Percentiles rank a stretch among this genome's conserved stretches.
Conservation (phyloP, 257 asterid species). For the Gentiana straminea region DNA sequence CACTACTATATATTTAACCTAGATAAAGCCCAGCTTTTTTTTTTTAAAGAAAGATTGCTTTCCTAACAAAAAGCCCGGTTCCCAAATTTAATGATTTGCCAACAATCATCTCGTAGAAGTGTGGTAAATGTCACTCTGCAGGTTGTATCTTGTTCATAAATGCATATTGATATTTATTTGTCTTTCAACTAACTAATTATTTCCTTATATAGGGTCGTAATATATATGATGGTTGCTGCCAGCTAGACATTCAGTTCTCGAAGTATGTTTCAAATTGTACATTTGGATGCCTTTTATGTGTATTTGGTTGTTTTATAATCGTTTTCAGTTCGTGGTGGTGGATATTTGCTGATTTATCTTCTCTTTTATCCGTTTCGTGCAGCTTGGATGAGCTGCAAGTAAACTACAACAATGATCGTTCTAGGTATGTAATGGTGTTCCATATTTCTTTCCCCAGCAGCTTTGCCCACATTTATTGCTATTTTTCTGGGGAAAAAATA, state of each 20-base stretch:
- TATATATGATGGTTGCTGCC: slow-evolving; percentile 97
- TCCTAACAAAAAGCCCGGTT: too few relatives aligned
- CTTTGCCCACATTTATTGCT: neutral
- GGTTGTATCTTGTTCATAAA: neutral
- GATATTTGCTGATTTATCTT: slow-evolving; percentile 13
- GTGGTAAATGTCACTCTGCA: too few relatives aligned
- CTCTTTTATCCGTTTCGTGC: slow-evolving; percentile 14
- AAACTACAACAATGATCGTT: slow-evolving; percentile 87
- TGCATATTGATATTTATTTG: slow-evolving; percentile 5
- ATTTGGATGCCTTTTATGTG: slow-evolving; percentile 1
- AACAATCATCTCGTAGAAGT: too few relatives aligned
- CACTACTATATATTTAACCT: too few relatives aligned
- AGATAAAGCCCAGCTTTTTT: too few relatives aligned
- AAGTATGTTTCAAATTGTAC: slow-evolving; percentile 39
- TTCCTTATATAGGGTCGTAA: slow-evolving; percentile 67
- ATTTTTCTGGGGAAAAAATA: too few relatives aligned
- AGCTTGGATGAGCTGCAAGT: slow-evolving; percentile 99
- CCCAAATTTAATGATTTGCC: too few relatives aligned
- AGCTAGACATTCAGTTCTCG: slow-evolving; percentile 95
- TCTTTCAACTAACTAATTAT: slow-evolving; percentile 2
- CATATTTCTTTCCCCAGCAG: neutral
- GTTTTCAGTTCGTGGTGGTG: slow-evolving; percentile 9
- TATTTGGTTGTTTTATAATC: slow-evolving; percentile 6
- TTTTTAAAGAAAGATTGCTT: too few relatives aligned
- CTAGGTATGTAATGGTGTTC: slow-evolving; percentile 46